Conservation (phyloP, 1,139 yeast species). For the Tardiomyces digboiensis region DNA sequence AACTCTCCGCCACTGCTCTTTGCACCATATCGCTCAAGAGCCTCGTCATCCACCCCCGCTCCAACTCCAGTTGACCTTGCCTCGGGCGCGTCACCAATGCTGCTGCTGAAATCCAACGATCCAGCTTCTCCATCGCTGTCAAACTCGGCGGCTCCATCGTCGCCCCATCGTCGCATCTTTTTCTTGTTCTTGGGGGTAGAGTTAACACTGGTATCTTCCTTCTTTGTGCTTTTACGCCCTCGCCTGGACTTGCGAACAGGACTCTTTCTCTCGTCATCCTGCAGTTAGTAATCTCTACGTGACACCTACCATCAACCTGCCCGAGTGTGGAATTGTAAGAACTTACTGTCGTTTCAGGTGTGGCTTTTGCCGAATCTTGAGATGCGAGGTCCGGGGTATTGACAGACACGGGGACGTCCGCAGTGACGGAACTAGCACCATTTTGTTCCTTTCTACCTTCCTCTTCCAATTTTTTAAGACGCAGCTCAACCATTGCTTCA, state of each 20-base stretch:
- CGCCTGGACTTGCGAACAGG: background rate
- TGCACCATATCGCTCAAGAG: conserved; percentile 37
- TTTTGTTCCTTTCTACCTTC: conserved; percentile 2
- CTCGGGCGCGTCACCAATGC: conserved; percentile 5
- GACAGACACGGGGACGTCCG: conserved; percentile 3
- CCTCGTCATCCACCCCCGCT: conserved; percentile 31
- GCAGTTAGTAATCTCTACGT: conserved; percentile 8
- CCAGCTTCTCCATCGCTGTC: conserved; percentile 23
- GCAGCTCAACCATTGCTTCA: conserved; percentile 23
- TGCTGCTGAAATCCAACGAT: conserved; percentile 15
- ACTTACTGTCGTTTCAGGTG: conserved; percentile 1
- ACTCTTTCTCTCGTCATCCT: conserved; percentile 26
- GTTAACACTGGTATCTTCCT: conserved; percentile 29
- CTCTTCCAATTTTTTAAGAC: conserved; percentile 20
- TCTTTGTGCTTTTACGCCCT: background rate
- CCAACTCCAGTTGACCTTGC: conserved; percentile 21
- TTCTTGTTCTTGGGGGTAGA: conserved; percentile 27
- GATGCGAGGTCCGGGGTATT: conserved; percentile 7
- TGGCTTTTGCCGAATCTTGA: conserved; percentile 6
- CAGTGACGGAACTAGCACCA: conserved; percentile 1
- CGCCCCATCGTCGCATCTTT: conserved; percentile 36
- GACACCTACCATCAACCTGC: conserved; percentile 6
- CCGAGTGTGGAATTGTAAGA: conserved; percentile 1
- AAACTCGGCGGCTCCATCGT: conserved; percentile 41
- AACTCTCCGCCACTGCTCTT: conserved; percentile 39